Conservation (phyloP, 192 early-diverging fungal genomes). For the Coemansia sp. region DNA sequence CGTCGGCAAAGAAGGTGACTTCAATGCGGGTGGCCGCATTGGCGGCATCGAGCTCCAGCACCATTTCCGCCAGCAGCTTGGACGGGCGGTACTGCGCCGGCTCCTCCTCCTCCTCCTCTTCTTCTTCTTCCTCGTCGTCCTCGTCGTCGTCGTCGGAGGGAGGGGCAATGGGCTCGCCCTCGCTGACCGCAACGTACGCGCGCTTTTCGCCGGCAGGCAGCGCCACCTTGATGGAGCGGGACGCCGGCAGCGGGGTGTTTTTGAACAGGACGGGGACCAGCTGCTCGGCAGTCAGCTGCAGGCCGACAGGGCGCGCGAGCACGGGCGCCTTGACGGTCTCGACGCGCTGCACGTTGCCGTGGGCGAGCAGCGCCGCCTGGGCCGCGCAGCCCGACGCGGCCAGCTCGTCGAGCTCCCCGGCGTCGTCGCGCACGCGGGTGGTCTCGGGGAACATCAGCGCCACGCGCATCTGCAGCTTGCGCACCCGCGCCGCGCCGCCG, state of each 20-base stretch:
- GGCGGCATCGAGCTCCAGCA: slow-evolving; percentile 37
- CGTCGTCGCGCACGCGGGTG: slow-evolving; percentile 63
- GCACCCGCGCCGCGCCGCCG: slow-evolving; percentile 85
- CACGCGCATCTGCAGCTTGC: slow-evolving; percentile 76
- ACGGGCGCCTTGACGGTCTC: slow-evolving; percentile 20
- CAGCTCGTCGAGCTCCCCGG: slow-evolving; percentile 92
- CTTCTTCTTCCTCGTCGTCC: slow-evolving; percentile 58
- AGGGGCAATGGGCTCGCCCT: slow-evolving; percentile 66
- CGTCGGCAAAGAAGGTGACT: slow-evolving; percentile 46
- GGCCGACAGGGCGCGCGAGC: slow-evolving; percentile 69
- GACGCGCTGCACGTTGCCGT: slow-evolving; percentile 17
- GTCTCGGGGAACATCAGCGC: slow-evolving; percentile 70
- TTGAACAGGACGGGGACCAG: slow-evolving; percentile 79
- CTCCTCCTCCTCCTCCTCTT: slow-evolving; percentile 43
- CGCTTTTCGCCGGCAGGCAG: slow-evolving; percentile 58
- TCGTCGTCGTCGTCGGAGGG: slow-evolving; percentile 55
- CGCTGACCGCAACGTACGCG: slow-evolving; percentile 78
- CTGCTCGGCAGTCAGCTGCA: slow-evolving; percentile 65
- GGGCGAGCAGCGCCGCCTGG: slow-evolving; percentile 77
- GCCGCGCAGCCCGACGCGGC: slow-evolving; percentile 86
- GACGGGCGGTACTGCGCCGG: slow-evolving; percentile 35
- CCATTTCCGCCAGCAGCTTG: slow-evolving; percentile 50
- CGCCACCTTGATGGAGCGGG: slow-evolving; percentile 71
- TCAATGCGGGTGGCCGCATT: slow-evolving; percentile 33
- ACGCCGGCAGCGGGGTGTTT: slow-evolving; percentile 82